Conservation (phyloP, 108 stramenopile species). For the Epipyxis sp. region DNA sequence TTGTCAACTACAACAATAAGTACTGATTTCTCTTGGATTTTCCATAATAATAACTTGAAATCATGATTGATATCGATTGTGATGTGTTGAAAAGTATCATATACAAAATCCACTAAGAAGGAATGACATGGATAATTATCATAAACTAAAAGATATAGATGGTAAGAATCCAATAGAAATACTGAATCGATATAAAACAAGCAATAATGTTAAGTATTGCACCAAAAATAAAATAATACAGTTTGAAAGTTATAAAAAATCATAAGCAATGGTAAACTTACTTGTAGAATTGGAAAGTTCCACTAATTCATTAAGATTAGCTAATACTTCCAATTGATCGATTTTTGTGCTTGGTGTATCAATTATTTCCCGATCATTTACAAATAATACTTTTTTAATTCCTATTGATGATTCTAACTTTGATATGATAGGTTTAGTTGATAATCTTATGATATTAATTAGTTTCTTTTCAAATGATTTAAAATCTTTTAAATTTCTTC, state of each 20-base stretch:
- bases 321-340: neutral
- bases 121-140: too few relatives aligned
- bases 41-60: neutral
- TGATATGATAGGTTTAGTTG: constrained; percentile 47
- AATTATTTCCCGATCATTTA: constrained; percentile 2
- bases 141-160: too few relatives aligned
- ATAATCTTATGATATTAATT: constrained; percentile 37
- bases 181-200: too few relatives aligned
- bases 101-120: neutral
- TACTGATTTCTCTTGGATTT: neutral
- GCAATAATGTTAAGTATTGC: too few relatives aligned
- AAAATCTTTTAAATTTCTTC: constrained; percentile 54
- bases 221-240: neutral
- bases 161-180: too few relatives aligned
- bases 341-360: neutral
- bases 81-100: neutral
- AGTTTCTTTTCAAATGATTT: constrained; percentile 45
- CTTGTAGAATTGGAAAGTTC: too few relatives aligned
- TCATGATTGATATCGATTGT: neutral
- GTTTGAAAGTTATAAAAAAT: neutral
- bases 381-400: constrained; percentile 1
- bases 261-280: neutral
- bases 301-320: neutral
- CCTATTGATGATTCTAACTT: constrained; percentile 28
- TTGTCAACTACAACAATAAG: neutral